phyloP scores from a whole-genome alignment of 352 stramenopile species.

The Pythium plurisporium region DNA sequence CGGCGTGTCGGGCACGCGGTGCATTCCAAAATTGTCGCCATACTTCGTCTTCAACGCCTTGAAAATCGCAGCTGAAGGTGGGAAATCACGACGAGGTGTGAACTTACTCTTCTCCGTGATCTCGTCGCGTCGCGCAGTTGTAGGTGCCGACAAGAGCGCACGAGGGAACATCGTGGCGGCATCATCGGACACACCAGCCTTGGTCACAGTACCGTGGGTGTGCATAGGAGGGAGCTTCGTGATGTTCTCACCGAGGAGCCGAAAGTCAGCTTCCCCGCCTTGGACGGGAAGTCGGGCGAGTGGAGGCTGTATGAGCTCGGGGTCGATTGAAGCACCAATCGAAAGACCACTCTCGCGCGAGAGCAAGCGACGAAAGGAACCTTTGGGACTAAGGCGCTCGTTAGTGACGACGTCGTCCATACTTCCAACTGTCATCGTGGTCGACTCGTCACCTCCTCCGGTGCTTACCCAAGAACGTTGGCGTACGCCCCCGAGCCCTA shows the following conservation, averaged over 20 bases:
- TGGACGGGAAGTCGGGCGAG: constrained; percentile 34
- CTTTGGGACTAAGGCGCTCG: constrained; percentile 38
- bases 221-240: constrained; percentile 52
- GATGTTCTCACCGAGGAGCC: constrained; percentile 59
- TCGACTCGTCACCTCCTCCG: constrained; percentile 17
- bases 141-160: constrained; percentile 45
- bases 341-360: constrained; percentile 27
- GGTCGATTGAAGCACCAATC: background rate
- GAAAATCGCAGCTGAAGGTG: constrained; percentile 75
- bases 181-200: constrained; percentile 55
- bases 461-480: constrained; percentile 17
- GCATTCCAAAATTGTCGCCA: constrained; percentile 70
- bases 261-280: constrained; percentile 43
- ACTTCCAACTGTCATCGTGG: constrained; percentile 8
- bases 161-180: constrained; percentile 73
- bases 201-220: constrained; percentile 20
- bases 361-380: constrained; percentile 41
- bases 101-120: constrained; percentile 83
- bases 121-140: constrained; percentile 59
- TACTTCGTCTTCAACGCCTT: constrained; percentile 85
- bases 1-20: constrained; percentile 64
- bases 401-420: constrained; percentile 21
- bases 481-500: background rate
- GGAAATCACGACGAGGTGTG: constrained; percentile 73
- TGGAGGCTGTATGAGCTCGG: constrained; percentile 20